phyloP scores from a whole-genome alignment of 192 early-diverging fungal species.

The Gonapodya prolifera region DNA sequence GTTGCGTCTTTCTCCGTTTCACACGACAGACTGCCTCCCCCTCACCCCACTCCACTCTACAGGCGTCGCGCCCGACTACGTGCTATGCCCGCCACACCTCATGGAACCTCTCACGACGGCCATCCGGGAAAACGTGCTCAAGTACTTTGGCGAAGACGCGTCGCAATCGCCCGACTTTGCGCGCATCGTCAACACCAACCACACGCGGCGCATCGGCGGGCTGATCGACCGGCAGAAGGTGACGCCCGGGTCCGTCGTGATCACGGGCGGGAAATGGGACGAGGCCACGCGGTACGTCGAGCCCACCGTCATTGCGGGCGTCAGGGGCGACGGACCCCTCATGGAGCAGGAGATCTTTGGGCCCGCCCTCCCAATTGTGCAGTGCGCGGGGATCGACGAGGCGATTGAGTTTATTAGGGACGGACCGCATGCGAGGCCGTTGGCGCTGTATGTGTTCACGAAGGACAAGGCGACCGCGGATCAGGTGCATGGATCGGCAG shows the following conservation, averaged over 20 bases:
- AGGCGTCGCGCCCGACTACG: slow-evolving; percentile 78
- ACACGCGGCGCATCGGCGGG: slow-evolving; percentile 52
- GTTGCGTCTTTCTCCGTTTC: background rate
- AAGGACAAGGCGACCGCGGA: slow-evolving; percentile 30
- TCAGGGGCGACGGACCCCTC: slow-evolving; percentile 24
- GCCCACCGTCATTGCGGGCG: slow-evolving; percentile 66
- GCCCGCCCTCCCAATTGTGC: slow-evolving; percentile 71
- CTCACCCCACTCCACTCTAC: too few relatives aligned
- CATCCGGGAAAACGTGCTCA: slow-evolving; percentile 24
- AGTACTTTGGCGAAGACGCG: slow-evolving; percentile 37
- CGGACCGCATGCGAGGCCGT: slow-evolving; percentile 56
- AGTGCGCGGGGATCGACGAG: slow-evolving; percentile 45
- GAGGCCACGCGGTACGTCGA: slow-evolving; percentile 54
- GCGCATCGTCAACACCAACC: slow-evolving; percentile 58
- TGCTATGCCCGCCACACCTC: slow-evolving; percentile 49
- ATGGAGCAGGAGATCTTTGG: slow-evolving; percentile 44
- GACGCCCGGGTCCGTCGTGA: slow-evolving; percentile 19
- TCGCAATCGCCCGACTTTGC: slow-evolving; percentile 36
- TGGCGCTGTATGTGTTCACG: slow-evolving; percentile 68
- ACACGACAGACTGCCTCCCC: too few relatives aligned
- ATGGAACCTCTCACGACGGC: slow-evolving; percentile 43
- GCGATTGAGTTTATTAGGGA: slow-evolving; percentile 47
- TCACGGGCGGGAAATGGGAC: slow-evolving; percentile 42
- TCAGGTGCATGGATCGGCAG: slow-evolving; percentile 48
- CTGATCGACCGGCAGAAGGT: slow-evolving; percentile 31